Percentiles rank a stretch among this genome's conserved stretches.
phyloP scores from a whole-genome alignment of 2,329 filamentous ascomycete genomes.

The Colletotrichum falcatum region DNA sequence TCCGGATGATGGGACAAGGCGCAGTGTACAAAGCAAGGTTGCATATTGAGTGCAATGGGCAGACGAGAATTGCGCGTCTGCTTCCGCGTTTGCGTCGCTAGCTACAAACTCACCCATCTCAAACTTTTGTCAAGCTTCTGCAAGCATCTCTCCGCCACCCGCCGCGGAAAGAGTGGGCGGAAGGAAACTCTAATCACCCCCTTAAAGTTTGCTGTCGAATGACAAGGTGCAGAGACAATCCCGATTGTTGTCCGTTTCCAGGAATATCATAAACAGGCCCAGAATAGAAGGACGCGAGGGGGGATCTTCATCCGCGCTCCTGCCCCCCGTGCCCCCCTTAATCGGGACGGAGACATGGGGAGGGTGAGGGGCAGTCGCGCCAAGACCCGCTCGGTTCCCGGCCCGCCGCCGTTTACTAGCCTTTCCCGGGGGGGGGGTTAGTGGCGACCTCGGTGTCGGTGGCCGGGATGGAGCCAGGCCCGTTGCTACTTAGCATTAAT shows the following conservation, averaged over 20 bases:
- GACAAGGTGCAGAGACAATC: background rate
- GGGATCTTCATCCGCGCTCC: background rate
- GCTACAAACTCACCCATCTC: background rate
- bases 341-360: background rate
- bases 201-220: background rate
- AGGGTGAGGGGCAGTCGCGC: background rate
- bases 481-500: background rate
- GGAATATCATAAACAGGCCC: too few relatives aligned
- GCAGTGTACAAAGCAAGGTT: background rate
- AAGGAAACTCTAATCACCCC: too few relatives aligned
- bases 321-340: background rate
- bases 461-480: background rate
- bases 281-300: background rate
- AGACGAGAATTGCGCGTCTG: background rate
- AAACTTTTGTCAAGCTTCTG: background rate
- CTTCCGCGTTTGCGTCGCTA: background rate
- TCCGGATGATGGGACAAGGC: too few relatives aligned
- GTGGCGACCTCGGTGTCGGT: background rate
- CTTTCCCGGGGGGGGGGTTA: conserved; percentile 14
- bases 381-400: conserved; percentile 2
- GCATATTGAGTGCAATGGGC: background rate
- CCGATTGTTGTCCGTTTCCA: background rate
- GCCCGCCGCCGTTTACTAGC: conserved; percentile 19
- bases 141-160: background rate
- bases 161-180: background rate